Evolutionary conservation across 768 basidiomycete species (phyloP).

Genomic region (Thelephora aurantiotincta): DNA sequence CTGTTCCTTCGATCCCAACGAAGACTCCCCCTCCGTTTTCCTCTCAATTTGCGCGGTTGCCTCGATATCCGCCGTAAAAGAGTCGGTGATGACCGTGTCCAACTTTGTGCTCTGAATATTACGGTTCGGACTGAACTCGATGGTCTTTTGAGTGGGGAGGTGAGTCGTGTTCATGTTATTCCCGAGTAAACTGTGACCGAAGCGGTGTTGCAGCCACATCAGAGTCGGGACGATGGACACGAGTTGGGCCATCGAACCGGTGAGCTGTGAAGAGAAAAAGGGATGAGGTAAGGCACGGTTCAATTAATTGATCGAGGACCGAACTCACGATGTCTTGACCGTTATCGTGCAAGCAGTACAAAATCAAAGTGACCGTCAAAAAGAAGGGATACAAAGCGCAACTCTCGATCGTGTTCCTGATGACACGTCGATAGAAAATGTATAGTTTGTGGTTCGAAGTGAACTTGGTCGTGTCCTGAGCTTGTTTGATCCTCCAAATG

Average conservation of each 20-base stretch:
- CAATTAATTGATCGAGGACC: too few species aligned
- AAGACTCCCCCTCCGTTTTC: too few species aligned
- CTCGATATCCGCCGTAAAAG: too few species aligned
- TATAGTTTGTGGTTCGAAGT: background rate
- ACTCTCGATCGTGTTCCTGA: background rate
- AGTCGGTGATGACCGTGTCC: too few species aligned
- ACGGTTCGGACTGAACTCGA: too few species aligned
- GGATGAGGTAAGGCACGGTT: too few species aligned
- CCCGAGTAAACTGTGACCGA: background rate
- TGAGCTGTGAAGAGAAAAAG: background rate
- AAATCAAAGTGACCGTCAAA: background rate
- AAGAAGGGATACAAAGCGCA: background rate
- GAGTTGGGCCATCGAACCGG: background rate
- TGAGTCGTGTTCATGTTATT: background rate
- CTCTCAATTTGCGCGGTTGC: too few species aligned
- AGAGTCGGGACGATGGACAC: background rate
- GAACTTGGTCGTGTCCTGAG: background rate
- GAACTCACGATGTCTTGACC: background rate
- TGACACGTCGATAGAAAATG: background rate
- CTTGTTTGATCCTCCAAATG: background rate
- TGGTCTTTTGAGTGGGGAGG: too few species aligned
- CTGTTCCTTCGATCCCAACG: too few species aligned
- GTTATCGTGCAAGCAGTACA: background rate
- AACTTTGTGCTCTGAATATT: too few species aligned
- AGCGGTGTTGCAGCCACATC: background rate